A percentile compares a stretch with the other conserved stretches of the same genome.
Conservation (phyloP, 2,329 filamentous ascomycete species). For the Sporothrix humicola region DNA sequence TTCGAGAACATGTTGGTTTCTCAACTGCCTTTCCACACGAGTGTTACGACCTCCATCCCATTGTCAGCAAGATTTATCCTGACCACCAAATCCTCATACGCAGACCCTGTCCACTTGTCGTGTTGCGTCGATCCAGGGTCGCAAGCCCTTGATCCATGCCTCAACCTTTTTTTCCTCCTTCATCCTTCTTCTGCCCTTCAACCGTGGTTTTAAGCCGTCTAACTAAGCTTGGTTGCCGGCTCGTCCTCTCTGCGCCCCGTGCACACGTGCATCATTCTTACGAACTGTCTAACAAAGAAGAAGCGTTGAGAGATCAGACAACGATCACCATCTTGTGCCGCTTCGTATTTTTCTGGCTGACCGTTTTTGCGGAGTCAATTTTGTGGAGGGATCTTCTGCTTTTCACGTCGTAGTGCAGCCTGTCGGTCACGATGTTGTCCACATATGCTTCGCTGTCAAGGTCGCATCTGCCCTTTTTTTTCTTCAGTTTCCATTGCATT, state of each 20-base stretch:
- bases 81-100: too few relatives aligned
- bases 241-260: conserved; percentile 12
- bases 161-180: not conserved
- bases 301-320: not conserved
- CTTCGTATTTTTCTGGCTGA: not conserved
- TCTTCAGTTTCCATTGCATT: not conserved
- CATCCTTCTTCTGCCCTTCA: not conserved
- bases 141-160: conserved; percentile 12
- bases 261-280: not conserved
- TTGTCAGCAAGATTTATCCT: not conserved
- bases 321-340: not conserved
- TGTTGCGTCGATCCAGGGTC: conserved; percentile 2
- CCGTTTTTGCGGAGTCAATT: conserved; percentile 5
- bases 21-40: not conserved
- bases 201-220: not conserved
- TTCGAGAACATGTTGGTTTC: not conserved
- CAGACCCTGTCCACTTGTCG: not conserved
- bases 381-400: not conserved
- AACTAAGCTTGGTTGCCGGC: not conserved
- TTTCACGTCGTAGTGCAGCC: not conserved
- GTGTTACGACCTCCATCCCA: not conserved
- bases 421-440: not conserved
- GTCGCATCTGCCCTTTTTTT: conserved; percentile 14
- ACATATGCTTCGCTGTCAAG: conserved; percentile 7
- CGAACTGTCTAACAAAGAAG: too few relatives aligned